phyloP scores from a whole-genome alignment of 2,329 filamentous ascomycete genomes.

The Nothophoma quercina region DNA sequence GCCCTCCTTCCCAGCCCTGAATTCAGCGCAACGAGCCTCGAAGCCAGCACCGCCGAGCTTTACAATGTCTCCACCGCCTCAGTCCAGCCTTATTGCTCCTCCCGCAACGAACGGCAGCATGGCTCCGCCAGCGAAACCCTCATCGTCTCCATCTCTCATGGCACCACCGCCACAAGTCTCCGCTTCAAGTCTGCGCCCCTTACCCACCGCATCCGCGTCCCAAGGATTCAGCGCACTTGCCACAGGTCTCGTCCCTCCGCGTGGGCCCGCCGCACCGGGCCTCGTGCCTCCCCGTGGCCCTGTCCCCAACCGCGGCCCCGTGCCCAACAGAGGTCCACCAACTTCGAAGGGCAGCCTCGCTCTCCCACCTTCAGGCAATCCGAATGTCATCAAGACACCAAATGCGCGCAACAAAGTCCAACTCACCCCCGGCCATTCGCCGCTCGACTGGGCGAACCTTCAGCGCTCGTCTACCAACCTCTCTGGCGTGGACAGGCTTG shows the following conservation, averaged over 20 bases:
- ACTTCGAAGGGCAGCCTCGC: constrained; percentile 52
- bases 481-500: constrained; percentile 59
- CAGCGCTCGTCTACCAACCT: constrained; percentile 70
- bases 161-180: constrained; percentile 47
- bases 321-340: constrained; percentile 52
- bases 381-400: constrained; percentile 46
- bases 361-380: constrained; percentile 37
- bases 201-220: constrained; percentile 39
- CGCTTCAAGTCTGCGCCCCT: constrained; percentile 46
- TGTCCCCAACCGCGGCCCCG: constrained; percentile 55
- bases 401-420: constrained; percentile 70
- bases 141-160: constrained; percentile 39
- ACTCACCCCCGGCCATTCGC: constrained; percentile 89
- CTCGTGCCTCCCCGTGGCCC: constrained; percentile 56
- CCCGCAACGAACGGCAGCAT: constrained; percentile 37
- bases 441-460: constrained; percentile 93
- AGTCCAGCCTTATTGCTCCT: constrained; percentile 26
- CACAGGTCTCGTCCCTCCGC: constrained; percentile 18
- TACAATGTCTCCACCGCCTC: constrained; percentile 25
- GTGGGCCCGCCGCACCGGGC: constrained; percentile 19
- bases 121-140: constrained; percentile 46
- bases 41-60: constrained; percentile 23
- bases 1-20: constrained; percentile 55
- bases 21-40: constrained; percentile 56
- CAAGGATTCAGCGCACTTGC: constrained; percentile 33